Conservation (phyloP, 495 filamentous ascomycete species). For the Penicillium daleae region DNA sequence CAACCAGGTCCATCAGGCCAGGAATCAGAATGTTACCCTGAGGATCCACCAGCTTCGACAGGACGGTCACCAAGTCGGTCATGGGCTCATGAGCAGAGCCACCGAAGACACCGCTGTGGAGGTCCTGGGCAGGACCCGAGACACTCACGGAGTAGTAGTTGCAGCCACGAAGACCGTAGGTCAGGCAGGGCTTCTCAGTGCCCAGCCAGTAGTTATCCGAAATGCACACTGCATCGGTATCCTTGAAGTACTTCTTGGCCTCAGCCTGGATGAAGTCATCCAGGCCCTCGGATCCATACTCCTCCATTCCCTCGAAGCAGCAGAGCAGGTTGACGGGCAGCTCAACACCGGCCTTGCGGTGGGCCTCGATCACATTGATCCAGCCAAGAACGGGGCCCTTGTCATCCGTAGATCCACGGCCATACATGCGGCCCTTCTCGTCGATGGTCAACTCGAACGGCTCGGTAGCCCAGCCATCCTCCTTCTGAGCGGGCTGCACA, state of each 20-base stretch:
- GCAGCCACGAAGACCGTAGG: slow-evolving; percentile 96
- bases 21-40: slow-evolving; percentile 88
- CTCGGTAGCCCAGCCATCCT: slow-evolving; percentile 95
- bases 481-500: slow-evolving; percentile 91
- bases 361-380: slow-evolving; percentile 97
- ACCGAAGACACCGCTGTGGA: slow-evolving; percentile 96
- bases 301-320: slow-evolving; percentile 99
- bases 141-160: slow-evolving; percentile 94
- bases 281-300: slow-evolving; percentile 95
- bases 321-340: slow-evolving; percentile 97
- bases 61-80: slow-evolving; percentile 86
- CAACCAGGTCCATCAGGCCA: slow-evolving; percentile 89
- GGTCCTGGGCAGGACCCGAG: slow-evolving; percentile 86
- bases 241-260: slow-evolving; percentile 88
- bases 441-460: slow-evolving; percentile 91
- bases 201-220: slow-evolving; percentile 99
- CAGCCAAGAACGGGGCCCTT: slow-evolving; percentile 98
- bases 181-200: slow-evolving; percentile 95
- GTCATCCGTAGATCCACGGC: slow-evolving; percentile 94
- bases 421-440: slow-evolving; percentile 90
- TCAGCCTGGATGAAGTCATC: slow-evolving; percentile 92
- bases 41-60: slow-evolving; percentile 82
- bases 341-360: slow-evolving; percentile 90
- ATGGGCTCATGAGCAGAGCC: slow-evolving; percentile 96
- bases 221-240: slow-evolving; percentile 95